Conservation (phyloP, 352 stramenopile species). For the Thalassiosira gravida region DNA sequence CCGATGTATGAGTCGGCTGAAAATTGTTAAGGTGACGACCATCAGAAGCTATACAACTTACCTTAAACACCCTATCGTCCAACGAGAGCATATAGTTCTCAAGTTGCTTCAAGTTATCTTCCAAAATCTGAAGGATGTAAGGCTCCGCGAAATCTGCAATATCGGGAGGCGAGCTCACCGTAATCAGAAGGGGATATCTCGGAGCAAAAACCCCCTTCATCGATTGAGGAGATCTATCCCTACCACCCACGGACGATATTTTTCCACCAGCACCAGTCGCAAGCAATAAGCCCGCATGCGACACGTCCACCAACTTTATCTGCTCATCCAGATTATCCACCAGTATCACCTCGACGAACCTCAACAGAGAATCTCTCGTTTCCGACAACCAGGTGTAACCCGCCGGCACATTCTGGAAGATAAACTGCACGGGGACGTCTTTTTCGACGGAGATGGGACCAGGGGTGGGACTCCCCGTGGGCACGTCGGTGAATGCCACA, state of each 20-base stretch:
- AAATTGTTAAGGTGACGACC: no score
- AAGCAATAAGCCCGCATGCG: not conserved
- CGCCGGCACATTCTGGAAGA: not conserved
- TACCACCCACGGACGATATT: not conserved
- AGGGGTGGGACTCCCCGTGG: no score
- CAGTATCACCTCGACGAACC: not conserved
- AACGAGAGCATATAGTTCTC: conserved; percentile 4
- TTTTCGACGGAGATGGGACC: no score
- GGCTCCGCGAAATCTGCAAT: not conserved
- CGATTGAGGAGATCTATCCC: not conserved
- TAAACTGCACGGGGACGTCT: not conserved
- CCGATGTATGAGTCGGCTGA: no score
- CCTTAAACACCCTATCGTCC: conserved; percentile 1
- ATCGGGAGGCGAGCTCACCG: not conserved
- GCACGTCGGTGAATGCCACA: no score
- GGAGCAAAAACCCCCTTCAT: not conserved
- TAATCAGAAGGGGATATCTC: not conserved
- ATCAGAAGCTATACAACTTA: no score
- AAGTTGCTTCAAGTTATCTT: conserved; percentile 13
- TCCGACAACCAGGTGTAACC: not conserved
- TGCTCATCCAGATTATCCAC: not conserved
- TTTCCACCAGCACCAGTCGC: not conserved
- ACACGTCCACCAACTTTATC: not conserved
- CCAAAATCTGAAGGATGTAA: conserved; percentile 15
- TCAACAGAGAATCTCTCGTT: not conserved